Evolutionary conservation across 1,139 yeast species (phyloP).

Genomic region (Blastobotrys capitulatus): DNA sequence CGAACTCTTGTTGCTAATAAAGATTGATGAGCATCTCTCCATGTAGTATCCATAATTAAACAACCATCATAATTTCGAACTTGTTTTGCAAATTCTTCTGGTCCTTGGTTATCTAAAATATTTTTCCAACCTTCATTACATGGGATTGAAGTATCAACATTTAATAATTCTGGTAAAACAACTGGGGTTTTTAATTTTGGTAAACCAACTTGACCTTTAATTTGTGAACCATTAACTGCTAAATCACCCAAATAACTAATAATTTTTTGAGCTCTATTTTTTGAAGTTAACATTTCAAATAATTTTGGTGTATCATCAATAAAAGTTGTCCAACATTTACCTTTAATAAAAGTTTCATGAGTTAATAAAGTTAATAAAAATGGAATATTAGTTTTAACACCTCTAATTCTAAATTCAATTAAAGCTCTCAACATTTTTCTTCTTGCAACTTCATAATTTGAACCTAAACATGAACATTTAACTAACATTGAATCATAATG

Average conservation of each 20-base stretch:
- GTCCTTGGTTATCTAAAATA: conserved; percentile 75
- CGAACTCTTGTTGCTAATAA: conserved; percentile 94
- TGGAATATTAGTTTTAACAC: conserved; percentile 97
- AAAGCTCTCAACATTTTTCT: conserved; percentile 96
- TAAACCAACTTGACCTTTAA: conserved; percentile 89
- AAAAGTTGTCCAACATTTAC: conserved; percentile 97
- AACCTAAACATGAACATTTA: conserved; percentile 93
- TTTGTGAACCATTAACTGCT: conserved; percentile 91
- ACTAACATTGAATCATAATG: conserved; percentile 98
- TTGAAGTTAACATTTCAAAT: conserved; percentile 91
- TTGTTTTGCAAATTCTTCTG: conserved; percentile 80
- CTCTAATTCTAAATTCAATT: conserved; percentile 96
- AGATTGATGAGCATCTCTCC: conserved; percentile 99
- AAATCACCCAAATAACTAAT: conserved; percentile 86
- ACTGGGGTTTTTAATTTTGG: conserved; percentile 81
- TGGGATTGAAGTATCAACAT: conserved; percentile 52
- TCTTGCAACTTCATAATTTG: conserved; percentile 93
- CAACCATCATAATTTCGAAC: conserved; percentile 84
- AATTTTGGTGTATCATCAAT: conserved; percentile 96
- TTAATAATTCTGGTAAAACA: conserved; percentile 57
- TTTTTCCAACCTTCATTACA: conserved; percentile 88
- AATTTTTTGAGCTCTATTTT: conserved; percentile 93
- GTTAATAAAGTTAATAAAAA: conserved; percentile 90
- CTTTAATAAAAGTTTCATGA: conserved; percentile 80
- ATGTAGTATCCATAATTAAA: conserved; percentile 93